phyloP scores from a whole-genome alignment of 805 yeast species.

The Komagataella pastoris region DNA sequence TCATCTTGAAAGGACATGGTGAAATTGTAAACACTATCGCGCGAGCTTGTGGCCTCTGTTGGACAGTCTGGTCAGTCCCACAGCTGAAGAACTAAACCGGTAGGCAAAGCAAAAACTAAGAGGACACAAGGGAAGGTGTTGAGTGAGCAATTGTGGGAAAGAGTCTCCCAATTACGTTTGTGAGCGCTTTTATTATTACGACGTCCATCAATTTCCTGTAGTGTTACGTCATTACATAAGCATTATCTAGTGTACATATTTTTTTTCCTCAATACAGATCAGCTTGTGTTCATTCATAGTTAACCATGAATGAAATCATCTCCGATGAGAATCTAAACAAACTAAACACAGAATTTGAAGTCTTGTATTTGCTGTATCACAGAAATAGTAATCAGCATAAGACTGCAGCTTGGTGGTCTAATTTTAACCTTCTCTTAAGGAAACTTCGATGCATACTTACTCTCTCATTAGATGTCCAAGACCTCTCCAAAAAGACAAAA shows the following conservation, averaged over 20 bases:
- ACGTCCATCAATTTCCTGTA: too few species aligned
- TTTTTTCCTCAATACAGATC: background rate
- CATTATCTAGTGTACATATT: background rate
- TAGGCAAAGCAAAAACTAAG: background rate
- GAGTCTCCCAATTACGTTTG: too few species aligned
- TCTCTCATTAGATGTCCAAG: constrained; percentile 13
- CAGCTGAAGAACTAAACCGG: background rate
- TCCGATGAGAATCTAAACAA: constrained; percentile 1
- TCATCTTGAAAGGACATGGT: background rate
- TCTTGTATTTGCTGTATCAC: constrained; percentile 53
- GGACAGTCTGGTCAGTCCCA: background rate
- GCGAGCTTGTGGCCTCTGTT: background rate
- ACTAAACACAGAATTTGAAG: constrained; percentile 34
- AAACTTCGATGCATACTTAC: constrained; percentile 27
- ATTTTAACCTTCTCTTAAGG: constrained; percentile 51
- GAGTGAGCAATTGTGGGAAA: too few species aligned
- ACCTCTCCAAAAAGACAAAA: constrained; percentile 5
- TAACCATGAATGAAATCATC: background rate
- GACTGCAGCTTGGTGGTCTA: constrained; percentile 65
- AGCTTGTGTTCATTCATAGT: background rate
- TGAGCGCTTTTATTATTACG: too few species aligned
- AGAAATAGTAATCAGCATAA: constrained; percentile 70
- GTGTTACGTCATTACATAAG: background rate
- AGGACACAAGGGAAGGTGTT: too few species aligned
- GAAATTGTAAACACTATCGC: background rate